A percentile compares a stretch with the other conserved stretches of the same genome.
Conservation (phyloP, 352 stramenopile genomes). For the Globisporangium abappressorium region DNA sequence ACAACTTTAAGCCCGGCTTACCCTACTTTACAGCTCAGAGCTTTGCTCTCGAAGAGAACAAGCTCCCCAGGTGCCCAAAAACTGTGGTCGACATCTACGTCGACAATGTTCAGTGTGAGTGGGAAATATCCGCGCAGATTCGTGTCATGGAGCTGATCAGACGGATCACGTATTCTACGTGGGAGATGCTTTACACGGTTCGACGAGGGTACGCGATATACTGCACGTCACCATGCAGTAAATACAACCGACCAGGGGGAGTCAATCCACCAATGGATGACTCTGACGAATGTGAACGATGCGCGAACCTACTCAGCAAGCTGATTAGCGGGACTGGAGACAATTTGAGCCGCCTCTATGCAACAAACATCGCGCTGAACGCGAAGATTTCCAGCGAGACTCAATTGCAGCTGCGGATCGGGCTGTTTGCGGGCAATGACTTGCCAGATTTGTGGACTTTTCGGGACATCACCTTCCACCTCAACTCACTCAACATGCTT, state of each 20-base stretch:
- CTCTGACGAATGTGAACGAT: slow-evolving; percentile 33
- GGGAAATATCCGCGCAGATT: slow-evolving; percentile 55
- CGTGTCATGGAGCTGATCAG: slow-evolving; percentile 62
- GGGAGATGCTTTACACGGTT: slow-evolving; percentile 78
- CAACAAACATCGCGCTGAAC: slow-evolving; percentile 44
- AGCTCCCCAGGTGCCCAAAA: slow-evolving; percentile 33
- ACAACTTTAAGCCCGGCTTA: slow-evolving; percentile 6
- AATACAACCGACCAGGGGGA: slow-evolving; percentile 58
- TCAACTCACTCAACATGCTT: slow-evolving; percentile 43
- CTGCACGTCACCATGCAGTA: slow-evolving; percentile 45
- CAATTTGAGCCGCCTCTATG: slow-evolving; percentile 57
- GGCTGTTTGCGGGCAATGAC: slow-evolving; percentile 62
- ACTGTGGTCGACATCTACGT: slow-evolving; percentile 71
- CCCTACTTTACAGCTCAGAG: slow-evolving; percentile 49
- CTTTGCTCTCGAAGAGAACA: slow-evolving; percentile 73
- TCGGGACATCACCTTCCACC: slow-evolving; percentile 34
- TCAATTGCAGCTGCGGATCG: slow-evolving; percentile 36
- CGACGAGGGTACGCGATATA: slow-evolving; percentile 50
- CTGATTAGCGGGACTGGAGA: slow-evolving; percentile 65
- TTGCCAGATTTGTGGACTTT: slow-evolving; percentile 74
- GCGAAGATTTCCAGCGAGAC: slow-evolving; percentile 31
- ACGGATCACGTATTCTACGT: slow-evolving; percentile 61
- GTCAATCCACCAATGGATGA: slow-evolving; percentile 57
- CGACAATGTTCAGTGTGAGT: slow-evolving; percentile 41
- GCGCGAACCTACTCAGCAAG: slow-evolving; percentile 30